Base-by-base conservation (phyloP, 352 stramenopile genomes). In the Pythium guiyangense region DNA sequence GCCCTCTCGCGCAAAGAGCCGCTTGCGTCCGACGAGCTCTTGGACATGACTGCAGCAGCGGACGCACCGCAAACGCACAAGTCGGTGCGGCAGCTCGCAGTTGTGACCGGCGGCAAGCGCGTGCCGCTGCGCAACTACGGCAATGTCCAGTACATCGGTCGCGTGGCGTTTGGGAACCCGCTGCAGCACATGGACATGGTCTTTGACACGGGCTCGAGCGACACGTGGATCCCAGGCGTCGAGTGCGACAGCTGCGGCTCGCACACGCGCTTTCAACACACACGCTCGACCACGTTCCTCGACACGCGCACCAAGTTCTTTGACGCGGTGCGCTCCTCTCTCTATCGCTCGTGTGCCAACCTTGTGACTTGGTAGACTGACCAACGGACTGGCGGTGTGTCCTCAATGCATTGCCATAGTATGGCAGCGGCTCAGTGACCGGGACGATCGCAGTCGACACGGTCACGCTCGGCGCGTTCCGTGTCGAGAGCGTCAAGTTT, bases 101-200 rank as follows among this genome's bases (percentile, higher is more conserved):
- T 39, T 8, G 51, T 88, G n/a, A 62, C 70, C 10, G 45, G n/a
- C 8, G 54, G 56, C 45, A 79, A 84, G 52, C 74, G 71, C 52
- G 71, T 87, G 43, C 39, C 59, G 56, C 63, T 91, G 51, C 77
- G 86, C 54, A 93, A 93, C 68, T 93, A 88, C 58, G 83, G 83
- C 68, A 93, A 90, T 50, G 83, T 93, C 27, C 83, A 93, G 67
- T 93, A 93, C 59, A 81, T 91, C 9, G 83, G 83, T 17, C 63
- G 70, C 11, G 67, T 93, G 31, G 68, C 78, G n/a, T 86, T 93
- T 40, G 83, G 83, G 0, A 88, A 86, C 52, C 78, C 83, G 15
- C 73, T 66, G 48, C 83, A 93, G 61, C 46, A 66, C 8, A 34
- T 91, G 49, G 78, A 84, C 40, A 68, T 93, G 59, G 79, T 91